These are phyloP conservation scores for Scheffersomyces ergatensis DNA, from an alignment of 805 yeast genomes.

Conservation along the genomic window DNA sequence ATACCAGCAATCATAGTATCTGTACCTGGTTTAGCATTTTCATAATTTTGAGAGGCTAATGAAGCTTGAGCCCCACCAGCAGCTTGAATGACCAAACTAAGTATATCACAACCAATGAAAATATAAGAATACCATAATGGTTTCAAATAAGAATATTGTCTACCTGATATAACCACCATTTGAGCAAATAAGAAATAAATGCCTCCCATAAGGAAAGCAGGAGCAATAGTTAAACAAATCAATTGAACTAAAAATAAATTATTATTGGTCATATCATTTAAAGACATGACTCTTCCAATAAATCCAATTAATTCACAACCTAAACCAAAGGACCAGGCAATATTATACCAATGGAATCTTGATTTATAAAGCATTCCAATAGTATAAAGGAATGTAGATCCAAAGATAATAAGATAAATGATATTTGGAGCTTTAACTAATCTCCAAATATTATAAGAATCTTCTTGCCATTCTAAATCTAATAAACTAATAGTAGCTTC, in stretches of 20 bases:
- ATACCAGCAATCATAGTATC: conserved; percentile 37
- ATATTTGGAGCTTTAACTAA: conserved; percentile 28
- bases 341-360: conserved; percentile 34
- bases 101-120: conserved; percentile 32
- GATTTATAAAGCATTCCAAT: conserved; percentile 23
- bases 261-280: conserved; percentile 18
- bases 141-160: conserved; percentile 30
- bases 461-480: conserved; percentile 21
- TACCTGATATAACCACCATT: conserved; percentile 30
- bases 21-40: conserved; percentile 24
- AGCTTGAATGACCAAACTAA: conserved; percentile 34
- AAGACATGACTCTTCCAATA: conserved; percentile 30
- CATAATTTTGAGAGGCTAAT: conserved; percentile 14
- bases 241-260: conserved; percentile 26
- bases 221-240: conserved; percentile 32
- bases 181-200: conserved; percentile 37
- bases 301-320: conserved; percentile 32
- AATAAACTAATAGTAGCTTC: conserved; percentile 26
- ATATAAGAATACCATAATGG: conserved; percentile 42
- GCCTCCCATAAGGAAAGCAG: conserved; percentile 42
- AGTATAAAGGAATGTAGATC: conserved; percentile 17
- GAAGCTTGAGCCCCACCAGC: conserved; percentile 38
- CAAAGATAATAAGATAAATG: conserved; percentile 24
- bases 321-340: conserved; percentile 31
- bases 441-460: conserved; percentile 27